Evolutionary conservation across 805 yeast species (phyloP), one percentile per base, ranked within the genome.

Genomic region (Barnettozyma sucrosica): DNA sequence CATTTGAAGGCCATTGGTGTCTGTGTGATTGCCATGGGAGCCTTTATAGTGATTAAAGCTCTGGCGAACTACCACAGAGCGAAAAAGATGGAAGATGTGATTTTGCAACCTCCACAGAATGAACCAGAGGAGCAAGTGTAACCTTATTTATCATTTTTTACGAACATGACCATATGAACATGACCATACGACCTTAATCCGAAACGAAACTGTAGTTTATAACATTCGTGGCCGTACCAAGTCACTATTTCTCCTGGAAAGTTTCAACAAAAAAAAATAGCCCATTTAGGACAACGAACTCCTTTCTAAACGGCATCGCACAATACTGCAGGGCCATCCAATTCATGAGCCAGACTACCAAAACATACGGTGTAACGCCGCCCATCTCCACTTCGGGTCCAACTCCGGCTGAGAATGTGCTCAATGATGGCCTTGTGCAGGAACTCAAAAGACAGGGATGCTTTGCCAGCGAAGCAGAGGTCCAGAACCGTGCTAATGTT

Each of bases 311-410:
- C 16, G 11, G 32, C n/a, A 28, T 28, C 32, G n/a, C 32, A 28
- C 16, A 28, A 13, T 7, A 28, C 32, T 28, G 16, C 32, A 14
- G 5, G 30, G 30, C 30, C 30, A 26, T 19, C 21, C 37, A 34
- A 10, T 18, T n/a, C 37, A 39, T 25, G 32, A 39, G 42, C 23
- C 32, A 48, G 51, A 48, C 47, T 6, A 41, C 51, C 9, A 59
- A 55, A 48, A 44, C 49, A 3, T 61, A 61, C 36, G 65, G 65
- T 20, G 57, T 61, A 44, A 61, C 65, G 32, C 58, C 61, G 9
- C 97, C 98, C 1, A 85, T 92, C 34, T 88, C 97, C 0, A 66
- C 75, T n/a, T 88, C 82, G 0, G 87, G 86, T 9, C 90, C 99
- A 0, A 85, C 95, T 0, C 80, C 88, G 1, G 79, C 79, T 25